Percentiles rank a stretch among this genome's conserved stretches.
Evolutionary conservation across 2,329 filamentous ascomycete genomes (phyloP).

Genomic region (Aspergillus puulaauensis): DNA sequence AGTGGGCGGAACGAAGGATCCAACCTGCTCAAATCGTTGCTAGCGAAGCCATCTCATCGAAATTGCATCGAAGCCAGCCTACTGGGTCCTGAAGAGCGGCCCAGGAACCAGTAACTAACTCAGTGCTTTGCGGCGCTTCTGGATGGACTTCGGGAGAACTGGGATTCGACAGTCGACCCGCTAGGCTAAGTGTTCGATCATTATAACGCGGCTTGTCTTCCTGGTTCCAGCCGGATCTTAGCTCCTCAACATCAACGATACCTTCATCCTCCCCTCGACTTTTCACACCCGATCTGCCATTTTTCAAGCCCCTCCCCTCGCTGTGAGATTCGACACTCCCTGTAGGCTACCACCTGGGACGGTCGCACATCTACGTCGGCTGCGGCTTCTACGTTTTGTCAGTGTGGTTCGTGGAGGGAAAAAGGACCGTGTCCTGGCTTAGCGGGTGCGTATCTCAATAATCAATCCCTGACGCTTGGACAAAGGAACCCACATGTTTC

Average conservation of each 20-base stretch:
- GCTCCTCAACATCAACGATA: constrained; percentile 5
- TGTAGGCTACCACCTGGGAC: neutral
- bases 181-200: constrained; percentile 11
- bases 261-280: neutral
- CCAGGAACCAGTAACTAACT: constrained; percentile 16
- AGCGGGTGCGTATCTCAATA: constrained; percentile 16
- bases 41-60: constrained; percentile 12
- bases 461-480: constrained; percentile 15
- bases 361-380: neutral
- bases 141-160: constrained; percentile 5
- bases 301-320: neutral
- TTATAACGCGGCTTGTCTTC: constrained; percentile 16
- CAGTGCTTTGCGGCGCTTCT: neutral
- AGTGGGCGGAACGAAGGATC: constrained; percentile 12
- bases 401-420: constrained; percentile 8
- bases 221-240: neutral
- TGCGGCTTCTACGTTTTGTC: constrained; percentile 1
- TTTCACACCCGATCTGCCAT: neutral
- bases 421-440: constrained; percentile 6
- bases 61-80: constrained; percentile 11
- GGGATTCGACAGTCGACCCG: neutral
- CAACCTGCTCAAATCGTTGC: constrained; percentile 6
- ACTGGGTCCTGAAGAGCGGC: constrained; percentile 18
- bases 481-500: constrained; percentile 16
- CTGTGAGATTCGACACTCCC: neutral